A percentile compares a stretch with the other conserved stretches of the same genome.
Conservation (phyloP, 2,329 filamentous ascomycete genomes). For the Aspergillus neoniger region DNA sequence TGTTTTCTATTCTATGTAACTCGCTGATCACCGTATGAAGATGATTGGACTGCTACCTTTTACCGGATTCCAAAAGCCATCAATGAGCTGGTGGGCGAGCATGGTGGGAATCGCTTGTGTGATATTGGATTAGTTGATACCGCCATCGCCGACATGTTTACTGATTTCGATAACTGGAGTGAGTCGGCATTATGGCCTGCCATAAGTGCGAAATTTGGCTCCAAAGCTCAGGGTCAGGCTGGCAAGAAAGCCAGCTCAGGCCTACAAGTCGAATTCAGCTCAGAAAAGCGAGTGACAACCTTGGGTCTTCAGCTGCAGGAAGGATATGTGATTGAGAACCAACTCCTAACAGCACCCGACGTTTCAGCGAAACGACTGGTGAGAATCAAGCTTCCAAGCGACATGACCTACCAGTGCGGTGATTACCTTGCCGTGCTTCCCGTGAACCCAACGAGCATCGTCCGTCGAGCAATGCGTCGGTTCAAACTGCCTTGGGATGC, state of each 20-base stretch:
- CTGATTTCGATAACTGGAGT: conserved; percentile 68
- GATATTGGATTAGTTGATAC: conserved; percentile 61
- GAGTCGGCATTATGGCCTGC: conserved; percentile 59
- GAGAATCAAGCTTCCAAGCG: conserved; percentile 66
- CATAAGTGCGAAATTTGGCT: conserved; percentile 46
- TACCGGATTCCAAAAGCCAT: conserved; percentile 67
- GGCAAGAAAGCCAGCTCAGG: conserved; percentile 36
- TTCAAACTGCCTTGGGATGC: conserved; percentile 72
- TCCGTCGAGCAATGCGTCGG: conserved; percentile 63
- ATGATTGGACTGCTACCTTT: conserved; percentile 60
- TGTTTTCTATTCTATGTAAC: neutral
- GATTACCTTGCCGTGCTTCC: conserved; percentile 77
- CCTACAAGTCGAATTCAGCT: conserved; percentile 54
- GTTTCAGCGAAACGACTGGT: conserved; percentile 64
- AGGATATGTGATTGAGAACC: conserved; percentile 59
- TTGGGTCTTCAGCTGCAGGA: conserved; percentile 66
- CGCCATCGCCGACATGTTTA: conserved; percentile 65
- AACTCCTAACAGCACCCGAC: conserved; percentile 53
- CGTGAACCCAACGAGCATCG: conserved; percentile 64
- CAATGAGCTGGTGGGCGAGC: conserved; percentile 55
- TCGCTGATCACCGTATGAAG: conserved; percentile 19
- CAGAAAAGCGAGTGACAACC: conserved; percentile 55
- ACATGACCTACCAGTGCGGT: conserved; percentile 67
- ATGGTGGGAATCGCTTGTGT: conserved; percentile 53
- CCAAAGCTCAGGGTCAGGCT: neutral